A percentile compares a stretch with the other conserved stretches of the same genome.
These are phyloP conservation scores for Striga asiatica DNA, from an alignment of 257 asterid species.

Conservation along the genomic window DNA sequence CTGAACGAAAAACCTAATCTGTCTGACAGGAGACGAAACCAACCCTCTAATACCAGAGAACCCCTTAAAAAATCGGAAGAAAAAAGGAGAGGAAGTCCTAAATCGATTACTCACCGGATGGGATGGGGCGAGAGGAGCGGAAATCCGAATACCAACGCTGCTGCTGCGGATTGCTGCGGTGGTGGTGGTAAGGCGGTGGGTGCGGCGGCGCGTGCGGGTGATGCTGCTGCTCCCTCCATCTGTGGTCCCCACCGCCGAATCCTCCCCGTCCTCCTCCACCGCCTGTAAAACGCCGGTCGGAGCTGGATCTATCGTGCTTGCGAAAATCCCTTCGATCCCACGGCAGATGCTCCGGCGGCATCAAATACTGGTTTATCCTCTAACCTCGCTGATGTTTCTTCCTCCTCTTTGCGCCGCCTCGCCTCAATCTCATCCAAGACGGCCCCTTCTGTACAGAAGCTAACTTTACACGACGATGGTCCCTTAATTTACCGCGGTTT, in stretches of 20 bases:
- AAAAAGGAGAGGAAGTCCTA: neutral
- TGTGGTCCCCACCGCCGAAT: slow-evolving; percentile 42
- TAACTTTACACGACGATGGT: too few species aligned
- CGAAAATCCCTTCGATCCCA: slow-evolving; percentile 98
- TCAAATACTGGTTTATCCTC: slow-evolving; percentile 32
- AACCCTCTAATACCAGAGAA: too few species aligned
- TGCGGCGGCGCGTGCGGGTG: slow-evolving; percentile 42
- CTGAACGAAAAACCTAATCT: too few species aligned
- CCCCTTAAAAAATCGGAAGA: too few species aligned
- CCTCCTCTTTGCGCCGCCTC: slow-evolving; percentile 20
- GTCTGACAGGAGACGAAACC: too few species aligned
- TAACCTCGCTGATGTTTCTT: slow-evolving; percentile 18
- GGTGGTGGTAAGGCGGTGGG: slow-evolving; percentile 40
- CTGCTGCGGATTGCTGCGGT: slow-evolving; percentile 29
- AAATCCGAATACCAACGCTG: slow-evolving; percentile 60
- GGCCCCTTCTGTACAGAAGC: neutral
- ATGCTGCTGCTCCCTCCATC: slow-evolving; percentile 67
- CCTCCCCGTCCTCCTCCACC: slow-evolving; percentile 25
- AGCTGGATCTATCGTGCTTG: slow-evolving; percentile 72
- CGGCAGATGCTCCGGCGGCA: slow-evolving; percentile 91
- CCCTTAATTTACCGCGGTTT: neutral
- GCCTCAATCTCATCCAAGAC: slow-evolving; percentile 47
- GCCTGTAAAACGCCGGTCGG: slow-evolving; percentile 38
- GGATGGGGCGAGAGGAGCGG: slow-evolving; percentile 55
- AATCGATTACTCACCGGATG: slow-evolving; percentile 47